These are phyloP conservation scores for Ambrosia artemisiifolia DNA, from an alignment of 129 eudicot species.

Conservation along the genomic window DNA sequence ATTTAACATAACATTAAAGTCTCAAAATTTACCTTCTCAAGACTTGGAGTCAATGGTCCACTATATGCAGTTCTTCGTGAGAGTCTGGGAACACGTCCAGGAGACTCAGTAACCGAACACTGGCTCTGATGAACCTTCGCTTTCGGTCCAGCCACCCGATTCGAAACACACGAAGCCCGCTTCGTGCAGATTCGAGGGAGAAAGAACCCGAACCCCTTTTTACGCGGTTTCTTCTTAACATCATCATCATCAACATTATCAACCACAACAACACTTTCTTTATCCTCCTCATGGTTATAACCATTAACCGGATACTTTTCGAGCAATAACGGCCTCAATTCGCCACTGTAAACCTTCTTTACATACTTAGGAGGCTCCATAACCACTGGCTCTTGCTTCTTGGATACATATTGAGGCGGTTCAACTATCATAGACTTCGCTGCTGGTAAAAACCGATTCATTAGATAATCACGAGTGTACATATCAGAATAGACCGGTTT, in stretches of 20 bases:
- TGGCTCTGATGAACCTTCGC: slow-evolving; percentile 44
- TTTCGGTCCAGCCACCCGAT: slow-evolving; percentile 53
- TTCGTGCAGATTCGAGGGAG: slow-evolving; percentile 77
- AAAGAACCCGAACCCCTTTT: slow-evolving; percentile 65
- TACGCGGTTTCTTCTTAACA: slow-evolving; percentile 39
- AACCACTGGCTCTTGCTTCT: slow-evolving; percentile 42
- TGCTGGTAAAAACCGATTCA: slow-evolving; percentile 90
- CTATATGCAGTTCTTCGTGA: slow-evolving; percentile 63
- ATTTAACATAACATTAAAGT: neutral
- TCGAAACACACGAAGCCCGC: slow-evolving; percentile 54
- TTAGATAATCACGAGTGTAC: slow-evolving; percentile 70
- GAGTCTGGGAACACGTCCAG: slow-evolving; percentile 46
- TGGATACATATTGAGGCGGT: slow-evolving; percentile 53
- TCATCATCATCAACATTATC: slow-evolving; percentile 5
- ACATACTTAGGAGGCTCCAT: slow-evolving; percentile 41
- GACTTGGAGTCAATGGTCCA: slow-evolving; percentile 56
- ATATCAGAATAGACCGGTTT: slow-evolving; percentile 48
- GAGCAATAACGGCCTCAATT: slow-evolving; percentile 47
- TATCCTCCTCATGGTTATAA: slow-evolving; percentile 26
- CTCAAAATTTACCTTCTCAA: slow-evolving; percentile 53
- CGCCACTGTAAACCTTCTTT: slow-evolving; percentile 57
- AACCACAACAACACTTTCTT: slow-evolving; percentile 47
- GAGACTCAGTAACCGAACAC: slow-evolving; percentile 21
- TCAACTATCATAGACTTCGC: slow-evolving; percentile 80
- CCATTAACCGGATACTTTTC: slow-evolving; percentile 39